Base-by-base conservation (phyloP, 2,329 filamentous ascomycete species). In the Alternaria sp. region DNA sequence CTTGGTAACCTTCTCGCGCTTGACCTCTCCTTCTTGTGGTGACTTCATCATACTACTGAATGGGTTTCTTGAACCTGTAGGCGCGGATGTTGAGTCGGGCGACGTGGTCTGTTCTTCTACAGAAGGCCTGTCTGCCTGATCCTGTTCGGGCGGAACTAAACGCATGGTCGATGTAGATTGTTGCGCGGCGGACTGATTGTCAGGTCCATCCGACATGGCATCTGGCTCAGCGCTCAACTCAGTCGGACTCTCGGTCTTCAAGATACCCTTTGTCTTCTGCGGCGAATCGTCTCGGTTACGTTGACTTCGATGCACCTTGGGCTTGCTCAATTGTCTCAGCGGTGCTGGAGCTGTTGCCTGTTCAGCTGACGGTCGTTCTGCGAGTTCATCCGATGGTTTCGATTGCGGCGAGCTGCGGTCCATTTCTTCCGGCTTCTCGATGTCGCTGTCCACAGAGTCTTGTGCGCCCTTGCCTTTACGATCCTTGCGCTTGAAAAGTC, bases 401-500 rank as follows among this genome's bases (percentile, higher is more conserved):
- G 73, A 68, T 50, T 77, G 72, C 9, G 75, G 76, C 11, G 78
- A 80, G 50, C 69, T 74, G 28, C 77, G 76, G 26, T 76, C 73
- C 30, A 65, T 65, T 53, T 81, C 80, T 57, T 78, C 78, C 12
- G 77, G 75, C 43, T 83, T 84, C 40, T 87, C 85, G 40, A 74
- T 79, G 58, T 87, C 85, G 57, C 72, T 75, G 40, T 78, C 76
- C n/a, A 74, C 61, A 0, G 73, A 71, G 21, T 79, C 79, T 30
- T 73, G 67, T n/a, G 66, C 62, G 26, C 67, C 65, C 59, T 71
- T 73, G 23, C 72, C 74, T 70, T 87, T 88, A 79, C 88, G 89
- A 62, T 89, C 88, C 72, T 89, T 90, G 62, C 88, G 84, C 71
- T 90, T 90, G 81, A 90, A 90, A 7, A 90, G 80, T 6, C 89